Base-by-base conservation (phyloP, 805 yeast genomes). In the Lachancea nothofagi region DNA sequence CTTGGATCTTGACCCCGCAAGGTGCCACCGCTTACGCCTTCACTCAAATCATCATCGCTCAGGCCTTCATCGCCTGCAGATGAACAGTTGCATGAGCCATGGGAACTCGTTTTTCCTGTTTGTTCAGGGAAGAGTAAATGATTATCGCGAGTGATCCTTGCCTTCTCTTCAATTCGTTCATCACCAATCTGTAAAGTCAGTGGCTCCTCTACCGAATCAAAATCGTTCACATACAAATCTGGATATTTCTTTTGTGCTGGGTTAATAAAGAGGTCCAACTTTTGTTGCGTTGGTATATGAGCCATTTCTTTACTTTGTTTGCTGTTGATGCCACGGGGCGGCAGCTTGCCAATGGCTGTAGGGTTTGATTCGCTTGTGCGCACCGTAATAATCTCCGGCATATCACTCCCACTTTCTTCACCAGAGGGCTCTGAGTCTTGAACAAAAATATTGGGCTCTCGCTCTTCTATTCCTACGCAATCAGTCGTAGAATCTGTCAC, bases 181-280 rank as follows among this genome's bases (percentile, higher is more conserved):
- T 51, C 59, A 25, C 49, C 61, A 18, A 54, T 48, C 24, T 51
- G 51, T 31, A 56, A 45, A 1, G 49, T 44, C 7, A 55, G 48
- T 2, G 32, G 28, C 23, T 41, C 42, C 19, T 17, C 44, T n/a
- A 22, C 33, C 23, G 35, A 41, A 10, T 38, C 36, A 1, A 22
- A 27, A 3, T 9, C 26, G 15, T 24, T 32, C 9, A 28, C 22
- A 21, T 13, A 17, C 5, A 28, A 20, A 17, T 15, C 22, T 4
- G 37, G 18, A 12, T 19, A 29, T 23, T 3, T 4, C 3, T 23
- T 30, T 21, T 23, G 13, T n/a, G 39, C 4, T 8, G 40, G 36
- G 19, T 42, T 35, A 25, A 15, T 13, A 17, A 36, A 36, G 9
- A 20, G 25, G 18, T 30, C 42, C 18, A 43, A 13, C 18, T 36